A percentile compares a stretch with the other conserved stretches of the same genome.
Evolutionary conservation across 345 rosid species (phyloP).

Genomic region (Odontarrhena argentea): DNA sequence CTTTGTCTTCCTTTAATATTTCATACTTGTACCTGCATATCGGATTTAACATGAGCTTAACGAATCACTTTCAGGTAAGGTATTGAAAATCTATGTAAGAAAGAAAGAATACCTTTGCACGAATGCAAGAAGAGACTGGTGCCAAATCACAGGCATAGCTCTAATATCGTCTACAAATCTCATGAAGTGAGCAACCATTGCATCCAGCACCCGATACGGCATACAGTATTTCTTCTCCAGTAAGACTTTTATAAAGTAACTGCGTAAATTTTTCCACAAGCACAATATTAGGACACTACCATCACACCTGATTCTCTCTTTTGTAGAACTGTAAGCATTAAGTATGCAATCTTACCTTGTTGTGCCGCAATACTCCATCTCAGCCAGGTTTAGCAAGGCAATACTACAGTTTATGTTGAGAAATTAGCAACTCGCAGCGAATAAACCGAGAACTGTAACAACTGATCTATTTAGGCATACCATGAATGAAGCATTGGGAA

Average conservation of each 20-base stretch:
- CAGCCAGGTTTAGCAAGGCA: slow-evolving; percentile 77
- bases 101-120: slow-evolving; percentile 66
- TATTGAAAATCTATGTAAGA: background rate
- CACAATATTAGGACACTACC: slow-evolving; percentile 18
- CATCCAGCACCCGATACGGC: slow-evolving; percentile 85
- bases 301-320: background rate
- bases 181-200: slow-evolving; percentile 81
- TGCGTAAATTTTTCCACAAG: slow-evolving; percentile 38
- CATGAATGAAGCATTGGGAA: slow-evolving; percentile 92
- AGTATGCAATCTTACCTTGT: slow-evolving; percentile 60
- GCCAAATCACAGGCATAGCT: slow-evolving; percentile 98
- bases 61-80: background rate
- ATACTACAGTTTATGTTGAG: slow-evolving; percentile 57
- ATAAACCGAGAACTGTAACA: background rate
- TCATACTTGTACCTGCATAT: slow-evolving; percentile 83
- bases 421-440: background rate
- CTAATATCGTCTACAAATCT: slow-evolving; percentile 72
- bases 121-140: slow-evolving; percentile 90
- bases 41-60: slow-evolving; percentile 3
- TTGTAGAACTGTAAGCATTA: background rate
- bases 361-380: slow-evolving; percentile 95
- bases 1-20: slow-evolving; percentile 78
- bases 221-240: slow-evolving; percentile 91
- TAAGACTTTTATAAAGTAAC: slow-evolving; percentile 86
- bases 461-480: slow-evolving; percentile 41